These are phyloP conservation scores for Mimosa pudica DNA, from an alignment of 306 rosid species.

Conservation along the genomic window DNA sequence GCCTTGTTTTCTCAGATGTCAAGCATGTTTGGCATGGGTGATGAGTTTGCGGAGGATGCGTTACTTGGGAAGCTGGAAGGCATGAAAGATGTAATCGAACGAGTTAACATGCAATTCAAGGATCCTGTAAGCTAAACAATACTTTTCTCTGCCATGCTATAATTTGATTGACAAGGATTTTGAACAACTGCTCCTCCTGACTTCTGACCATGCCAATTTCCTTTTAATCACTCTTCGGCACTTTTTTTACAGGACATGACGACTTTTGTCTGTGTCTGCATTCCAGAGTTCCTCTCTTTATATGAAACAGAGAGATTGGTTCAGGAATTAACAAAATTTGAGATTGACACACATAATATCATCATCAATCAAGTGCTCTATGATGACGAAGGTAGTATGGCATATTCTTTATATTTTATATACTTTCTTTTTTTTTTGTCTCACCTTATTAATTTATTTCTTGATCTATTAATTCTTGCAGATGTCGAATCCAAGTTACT, in stretches of 20 bases:
- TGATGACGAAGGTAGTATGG: constrained; percentile 72
- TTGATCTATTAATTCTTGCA: constrained; percentile 35
- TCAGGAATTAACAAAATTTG: constrained; percentile 92
- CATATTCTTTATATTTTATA: background rate
- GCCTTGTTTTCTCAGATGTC: constrained; percentile 92
- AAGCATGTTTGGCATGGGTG: constrained; percentile 89
- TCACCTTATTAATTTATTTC: background rate
- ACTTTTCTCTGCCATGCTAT: background rate
- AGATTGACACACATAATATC: constrained; percentile 97
- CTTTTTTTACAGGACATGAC: constrained; percentile 85
- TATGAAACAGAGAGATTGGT: constrained; percentile 98
- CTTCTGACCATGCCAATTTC: constrained; percentile 2
- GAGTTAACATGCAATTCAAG: constrained; percentile 94
- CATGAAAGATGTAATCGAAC: constrained; percentile 94
- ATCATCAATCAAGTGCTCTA: constrained; percentile 93
- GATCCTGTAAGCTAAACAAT: constrained; percentile 62
- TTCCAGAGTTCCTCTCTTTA: constrained; percentile 96
- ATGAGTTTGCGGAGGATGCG: constrained; percentile 95
- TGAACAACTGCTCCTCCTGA: background rate
- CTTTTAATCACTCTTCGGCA: constrained; percentile 28
- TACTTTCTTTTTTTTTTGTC: background rate
- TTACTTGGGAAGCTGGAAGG: constrained; percentile 91
- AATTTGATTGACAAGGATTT: background rate
- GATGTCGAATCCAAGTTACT: constrained; percentile 88
- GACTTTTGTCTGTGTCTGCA: constrained; percentile 95